These are phyloP conservation scores for Acanthamoeba triangularis DNA, from an alignment of 208 protist species.

Conservation along the genomic window DNA sequence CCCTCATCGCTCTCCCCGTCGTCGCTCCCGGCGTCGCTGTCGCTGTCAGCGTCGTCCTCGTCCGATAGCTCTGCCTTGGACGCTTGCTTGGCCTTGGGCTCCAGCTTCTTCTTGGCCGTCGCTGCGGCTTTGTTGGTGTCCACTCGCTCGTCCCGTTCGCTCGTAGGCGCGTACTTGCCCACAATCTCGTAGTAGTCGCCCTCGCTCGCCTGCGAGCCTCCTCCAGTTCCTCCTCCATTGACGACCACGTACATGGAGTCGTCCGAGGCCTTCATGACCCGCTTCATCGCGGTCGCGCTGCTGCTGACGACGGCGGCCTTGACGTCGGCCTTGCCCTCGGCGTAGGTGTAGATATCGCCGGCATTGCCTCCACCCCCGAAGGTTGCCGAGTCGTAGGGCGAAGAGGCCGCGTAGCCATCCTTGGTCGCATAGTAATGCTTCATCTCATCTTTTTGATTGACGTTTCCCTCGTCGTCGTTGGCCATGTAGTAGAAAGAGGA, in stretches of 20 bases:
- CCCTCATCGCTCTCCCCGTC: background rate
- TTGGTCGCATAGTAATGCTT: background rate
- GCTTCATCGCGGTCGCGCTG: background rate
- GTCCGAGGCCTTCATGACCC: background rate
- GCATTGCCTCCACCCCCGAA: background rate
- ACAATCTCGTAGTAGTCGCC: background rate
- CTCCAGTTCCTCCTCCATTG: background rate
- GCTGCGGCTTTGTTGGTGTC: background rate
- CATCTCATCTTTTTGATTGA: background rate
- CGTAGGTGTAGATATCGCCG: slow-evolving; percentile 4
- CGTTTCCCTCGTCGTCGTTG: background rate
- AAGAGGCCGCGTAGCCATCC: background rate
- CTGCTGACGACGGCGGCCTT: background rate
- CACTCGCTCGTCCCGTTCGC: background rate
- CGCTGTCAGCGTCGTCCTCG: background rate
- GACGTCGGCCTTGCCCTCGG: background rate
- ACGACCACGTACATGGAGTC: background rate
- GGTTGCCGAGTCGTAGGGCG: background rate
- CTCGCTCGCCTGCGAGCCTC: background rate
- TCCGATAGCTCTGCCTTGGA: background rate
- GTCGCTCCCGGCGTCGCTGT: background rate
- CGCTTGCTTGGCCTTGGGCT: background rate
- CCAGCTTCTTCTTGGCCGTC: background rate
- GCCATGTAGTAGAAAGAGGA: slow-evolving; percentile 49
- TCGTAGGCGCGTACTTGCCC: background rate